phyloP scores from a whole-genome alignment of 371 early-diverging fungal genomes.

The Mortierella sp. region DNA sequence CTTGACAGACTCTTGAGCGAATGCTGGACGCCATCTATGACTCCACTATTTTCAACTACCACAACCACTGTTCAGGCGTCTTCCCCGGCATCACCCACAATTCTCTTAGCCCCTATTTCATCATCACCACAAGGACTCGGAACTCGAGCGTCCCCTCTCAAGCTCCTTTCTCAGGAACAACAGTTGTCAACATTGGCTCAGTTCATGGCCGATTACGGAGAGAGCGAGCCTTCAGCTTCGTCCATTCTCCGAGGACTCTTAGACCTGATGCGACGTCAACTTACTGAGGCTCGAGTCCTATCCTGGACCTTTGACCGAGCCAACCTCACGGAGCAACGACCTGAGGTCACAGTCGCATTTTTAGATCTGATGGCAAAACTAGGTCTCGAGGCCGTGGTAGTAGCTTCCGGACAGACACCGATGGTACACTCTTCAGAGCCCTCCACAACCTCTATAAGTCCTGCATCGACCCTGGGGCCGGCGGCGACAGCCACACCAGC shows the following conservation, averaged over 20 bases:
- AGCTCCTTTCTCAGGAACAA: slow-evolving; percentile 32
- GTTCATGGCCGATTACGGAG: slow-evolving; percentile 29
- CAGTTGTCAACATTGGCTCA: slow-evolving; percentile 29
- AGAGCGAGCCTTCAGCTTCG: slow-evolving; percentile 28
- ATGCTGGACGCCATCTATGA: slow-evolving; percentile 24
- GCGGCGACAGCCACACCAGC: background rate
- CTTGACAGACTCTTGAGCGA: slow-evolving; percentile 24
- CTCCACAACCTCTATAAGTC: background rate
- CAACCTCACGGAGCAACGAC: slow-evolving; percentile 48
- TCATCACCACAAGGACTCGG: slow-evolving; percentile 2
- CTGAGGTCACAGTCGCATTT: slow-evolving; percentile 36
- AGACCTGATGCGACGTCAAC: slow-evolving; percentile 28
- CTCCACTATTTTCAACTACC: no score
- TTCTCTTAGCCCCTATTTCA: slow-evolving; percentile 13
- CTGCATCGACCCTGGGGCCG: background rate
- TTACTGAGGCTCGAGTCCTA: slow-evolving; percentile 21
- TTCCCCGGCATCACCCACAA: background rate
- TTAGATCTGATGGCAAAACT: slow-evolving; percentile 36
- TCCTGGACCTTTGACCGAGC: slow-evolving; percentile 46
- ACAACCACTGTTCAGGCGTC: background rate
- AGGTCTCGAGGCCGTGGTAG: slow-evolving; percentile 22
- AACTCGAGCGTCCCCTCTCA: slow-evolving; percentile 11
- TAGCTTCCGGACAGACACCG: background rate
- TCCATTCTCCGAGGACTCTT: slow-evolving; percentile 37
- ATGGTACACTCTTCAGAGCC: background rate